Percentiles rank a stretch among this genome's conserved stretches.
phyloP scores from a whole-genome alignment of 108 stramenopile species.

The Skeletonema marinoi region DNA sequence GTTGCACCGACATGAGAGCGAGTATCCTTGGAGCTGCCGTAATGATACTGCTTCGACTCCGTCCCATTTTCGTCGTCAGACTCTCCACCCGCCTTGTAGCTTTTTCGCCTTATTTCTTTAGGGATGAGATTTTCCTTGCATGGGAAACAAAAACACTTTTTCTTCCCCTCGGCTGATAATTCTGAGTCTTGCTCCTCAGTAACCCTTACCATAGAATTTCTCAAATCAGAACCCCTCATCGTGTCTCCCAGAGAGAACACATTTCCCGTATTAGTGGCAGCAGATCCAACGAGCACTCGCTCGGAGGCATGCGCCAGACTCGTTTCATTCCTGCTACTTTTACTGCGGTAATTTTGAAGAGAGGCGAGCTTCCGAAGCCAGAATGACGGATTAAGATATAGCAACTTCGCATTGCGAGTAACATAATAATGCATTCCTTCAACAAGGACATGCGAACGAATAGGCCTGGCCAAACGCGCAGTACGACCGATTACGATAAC shows the following conservation, averaged over 20 bases:
- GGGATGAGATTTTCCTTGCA: neutral
- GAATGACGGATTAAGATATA: conserved; percentile 35
- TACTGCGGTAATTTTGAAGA: neutral
- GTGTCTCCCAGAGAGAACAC: neutral
- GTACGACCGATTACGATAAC: conserved; percentile 58
- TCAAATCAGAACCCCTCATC: neutral
- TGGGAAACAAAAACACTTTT: neutral
- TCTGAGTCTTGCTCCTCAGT: neutral
- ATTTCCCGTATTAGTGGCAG: neutral
- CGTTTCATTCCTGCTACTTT: neutral
- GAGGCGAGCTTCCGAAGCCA: conserved; percentile 3
- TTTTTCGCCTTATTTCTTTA: neutral
- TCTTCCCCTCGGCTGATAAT: neutral
- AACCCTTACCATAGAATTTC: neutral
- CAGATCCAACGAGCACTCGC: neutral
- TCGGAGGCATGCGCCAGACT: neutral
- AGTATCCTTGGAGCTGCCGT: conserved; percentile 13
- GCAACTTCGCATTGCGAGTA: conserved; percentile 22
- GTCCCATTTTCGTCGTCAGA: neutral
- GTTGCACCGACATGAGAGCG: conserved; percentile 54
- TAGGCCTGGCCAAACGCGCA: conserved; percentile 68
- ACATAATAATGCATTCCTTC: conserved; percentile 32
- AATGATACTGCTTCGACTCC: neutral
- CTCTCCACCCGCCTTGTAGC: neutral
- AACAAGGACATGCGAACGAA: conserved; percentile 61